Evolutionary conservation across 2,329 filamentous ascomycete species (phyloP).

Genomic region (Fusarium xyrophilum): DNA sequence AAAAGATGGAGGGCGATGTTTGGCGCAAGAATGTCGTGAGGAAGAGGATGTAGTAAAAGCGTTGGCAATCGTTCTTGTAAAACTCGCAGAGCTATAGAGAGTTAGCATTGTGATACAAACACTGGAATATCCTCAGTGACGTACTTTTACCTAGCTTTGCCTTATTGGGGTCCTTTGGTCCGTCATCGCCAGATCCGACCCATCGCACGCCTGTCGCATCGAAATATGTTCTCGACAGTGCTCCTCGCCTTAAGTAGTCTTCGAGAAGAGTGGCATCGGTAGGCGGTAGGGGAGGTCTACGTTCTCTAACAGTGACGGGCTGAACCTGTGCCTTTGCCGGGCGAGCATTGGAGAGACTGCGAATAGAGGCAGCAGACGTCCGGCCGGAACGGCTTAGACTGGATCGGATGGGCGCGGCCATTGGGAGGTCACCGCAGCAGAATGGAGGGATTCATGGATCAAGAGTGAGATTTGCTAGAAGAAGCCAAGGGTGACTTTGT

Average conservation of each 20-base stretch:
- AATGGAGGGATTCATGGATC: conserved; percentile 37
- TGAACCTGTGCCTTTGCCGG: conserved; percentile 45
- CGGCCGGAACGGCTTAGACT: conserved; percentile 38
- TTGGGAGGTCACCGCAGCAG: conserved; percentile 42
- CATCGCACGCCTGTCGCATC: conserved; percentile 43
- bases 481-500: background rate
- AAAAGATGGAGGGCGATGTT: conserved; percentile 75
- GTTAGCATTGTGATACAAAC: background rate
- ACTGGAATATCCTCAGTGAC: conserved; percentile 35
- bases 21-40: conserved; percentile 78
- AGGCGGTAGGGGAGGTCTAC: background rate
- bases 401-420: conserved; percentile 47
- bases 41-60: conserved; percentile 69
- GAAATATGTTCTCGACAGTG: conserved; percentile 43
- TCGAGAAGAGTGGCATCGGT: conserved; percentile 12
- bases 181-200: conserved; percentile 42
- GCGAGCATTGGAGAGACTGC: conserved; percentile 42
- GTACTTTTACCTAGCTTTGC: conserved; percentile 69
- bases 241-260: conserved; percentile 13
- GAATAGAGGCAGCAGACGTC: conserved; percentile 34
- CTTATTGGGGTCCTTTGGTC: conserved; percentile 62
- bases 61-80: conserved; percentile 72
- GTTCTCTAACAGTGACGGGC: conserved; percentile 26
- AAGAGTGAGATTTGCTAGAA: background rate
- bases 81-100: conserved; percentile 62